Evolutionary conservation across 345 rosid genomes (phyloP), one percentile per base, ranked within the genome.

Genomic region (Balakata baccata): DNA sequence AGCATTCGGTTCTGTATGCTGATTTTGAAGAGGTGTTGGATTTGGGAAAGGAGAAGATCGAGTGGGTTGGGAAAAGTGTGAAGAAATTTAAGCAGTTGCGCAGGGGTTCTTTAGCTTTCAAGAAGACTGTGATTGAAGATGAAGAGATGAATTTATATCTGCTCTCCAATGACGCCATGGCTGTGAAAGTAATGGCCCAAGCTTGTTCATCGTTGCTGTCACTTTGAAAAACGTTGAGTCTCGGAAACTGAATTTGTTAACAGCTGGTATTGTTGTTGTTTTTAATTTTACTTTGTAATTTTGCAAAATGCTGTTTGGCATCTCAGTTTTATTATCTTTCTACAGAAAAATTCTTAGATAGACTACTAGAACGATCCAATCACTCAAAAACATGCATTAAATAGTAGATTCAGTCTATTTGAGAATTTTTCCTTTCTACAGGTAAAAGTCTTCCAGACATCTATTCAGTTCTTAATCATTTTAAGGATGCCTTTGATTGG

Each of bases 401-500:
- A n/a, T n/a, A n/a, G n/a, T n/a, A n/a, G n/a, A n/a, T n/a, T n/a
- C n/a, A n/a, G n/a, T n/a, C n/a, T n/a, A n/a, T n/a, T n/a, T n/a
- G n/a, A n/a, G n/a, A n/a, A n/a, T n/a, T n/a, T n/a, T n/a, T n/a
- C n/a, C n/a, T n/a, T n/a, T n/a, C n/a, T 79, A 71, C 86, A 92
- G 99, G 97, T 74, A 78, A 85, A 78, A 85, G 87, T 85, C 87
- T 88, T 75, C 97, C 93, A 5, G 80, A 84, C 65, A 69, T 87
- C 66, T 74, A 76, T 83, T 70, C 90, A 74, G 78, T 81, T 77
- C 85, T 95, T 53, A 83, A 83, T 66, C 91, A 88, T 78, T 92
- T 95, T 78, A 92, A 95, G 84, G 89, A 86, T 80, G 98, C 92
- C 54, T 95, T 95, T 74, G 94, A 95, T 80, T 95, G 99, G 99